phyloP scores from a whole-genome alignment of 2,329 filamentous ascomycete genomes.

The Tolypocladium guangdongense region DNA sequence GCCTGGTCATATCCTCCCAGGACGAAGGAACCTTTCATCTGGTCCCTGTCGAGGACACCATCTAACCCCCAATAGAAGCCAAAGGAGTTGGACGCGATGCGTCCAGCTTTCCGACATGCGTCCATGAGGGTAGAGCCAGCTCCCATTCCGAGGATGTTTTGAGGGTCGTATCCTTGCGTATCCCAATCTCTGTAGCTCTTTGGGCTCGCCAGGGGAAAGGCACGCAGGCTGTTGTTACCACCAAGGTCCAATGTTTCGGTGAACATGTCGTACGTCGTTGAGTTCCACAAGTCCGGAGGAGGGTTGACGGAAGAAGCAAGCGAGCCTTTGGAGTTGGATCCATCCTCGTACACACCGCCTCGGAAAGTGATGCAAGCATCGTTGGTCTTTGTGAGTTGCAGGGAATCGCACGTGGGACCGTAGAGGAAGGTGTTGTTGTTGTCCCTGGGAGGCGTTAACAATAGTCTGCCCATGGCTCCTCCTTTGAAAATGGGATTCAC shows the following conservation, averaged over 20 bases:
- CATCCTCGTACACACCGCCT: slow-evolving; percentile 4
- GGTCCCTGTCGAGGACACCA: neutral
- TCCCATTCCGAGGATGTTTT: slow-evolving; percentile 8
- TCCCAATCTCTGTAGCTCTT: neutral
- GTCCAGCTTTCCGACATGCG: neutral
- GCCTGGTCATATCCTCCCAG: slow-evolving; percentile 7
- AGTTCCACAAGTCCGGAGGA: slow-evolving; percentile 1
- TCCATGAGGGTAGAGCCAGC: slow-evolving; percentile 5
- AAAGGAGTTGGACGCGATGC: slow-evolving; percentile 2
- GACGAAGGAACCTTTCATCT: slow-evolving; percentile 4
- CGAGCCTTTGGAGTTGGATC: neutral
- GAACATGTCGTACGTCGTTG: slow-evolving; percentile 4
- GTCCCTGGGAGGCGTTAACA: slow-evolving; percentile 3
- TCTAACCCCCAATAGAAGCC: slow-evolving; percentile 9
- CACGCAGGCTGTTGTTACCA: slow-evolving; percentile 1
- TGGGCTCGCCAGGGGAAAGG: slow-evolving; percentile 4
- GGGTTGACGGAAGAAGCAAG: neutral
- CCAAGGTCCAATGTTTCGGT: slow-evolving; percentile 4
- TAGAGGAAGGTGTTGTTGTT: slow-evolving; percentile 7
- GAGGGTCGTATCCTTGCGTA: neutral
- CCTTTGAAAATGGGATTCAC: no score
- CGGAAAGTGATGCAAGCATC: slow-evolving; percentile 5
- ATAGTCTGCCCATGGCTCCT: no score
- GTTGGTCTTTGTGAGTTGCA: neutral
- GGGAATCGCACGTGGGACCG: slow-evolving; percentile 1